Evolutionary conservation across 768 basidiomycete species (phyloP).

Genomic region (Russula abietina): DNA sequence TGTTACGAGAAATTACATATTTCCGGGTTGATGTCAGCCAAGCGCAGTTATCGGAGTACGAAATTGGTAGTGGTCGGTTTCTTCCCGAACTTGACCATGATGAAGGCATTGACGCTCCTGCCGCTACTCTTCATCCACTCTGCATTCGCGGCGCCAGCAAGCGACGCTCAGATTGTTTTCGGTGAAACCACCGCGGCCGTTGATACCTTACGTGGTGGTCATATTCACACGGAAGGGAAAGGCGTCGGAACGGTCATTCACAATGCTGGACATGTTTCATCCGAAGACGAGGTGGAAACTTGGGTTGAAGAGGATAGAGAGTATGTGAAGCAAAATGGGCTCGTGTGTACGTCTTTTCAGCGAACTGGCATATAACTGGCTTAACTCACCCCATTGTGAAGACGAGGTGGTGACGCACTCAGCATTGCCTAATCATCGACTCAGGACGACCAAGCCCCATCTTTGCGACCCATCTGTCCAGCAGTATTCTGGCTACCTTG

Average conservation of each 20-base stretch:
- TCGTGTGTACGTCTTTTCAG: constrained; percentile 51
- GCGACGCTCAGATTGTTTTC: constrained; percentile 43
- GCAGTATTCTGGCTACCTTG: constrained; percentile 53
- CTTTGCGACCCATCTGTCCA: constrained; percentile 48
- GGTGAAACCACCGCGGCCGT: constrained; percentile 28
- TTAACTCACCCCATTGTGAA: constrained; percentile 18
- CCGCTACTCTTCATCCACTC: constrained; percentile 35
- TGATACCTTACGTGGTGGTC: constrained; percentile 19
- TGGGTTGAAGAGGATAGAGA: constrained; percentile 60
- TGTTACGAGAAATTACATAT: constrained; percentile 19
- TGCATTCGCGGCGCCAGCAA: constrained; percentile 36
- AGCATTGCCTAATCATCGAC: constrained; percentile 34
- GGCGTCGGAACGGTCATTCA: constrained; percentile 35
- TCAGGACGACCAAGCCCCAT: constrained; percentile 39
- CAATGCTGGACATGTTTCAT: constrained; percentile 39
- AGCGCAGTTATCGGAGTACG: neutral
- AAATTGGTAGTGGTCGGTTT: neutral
- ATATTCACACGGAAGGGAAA: constrained; percentile 23
- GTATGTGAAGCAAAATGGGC: constrained; percentile 63
- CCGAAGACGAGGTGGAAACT: constrained; percentile 42
- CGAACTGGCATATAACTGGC: neutral
- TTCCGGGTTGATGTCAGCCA: neutral
- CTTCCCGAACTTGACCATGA: constrained; percentile 30
- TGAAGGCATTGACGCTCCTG: constrained; percentile 37
- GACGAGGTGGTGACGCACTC: constrained; percentile 39